A percentile compares a stretch with the other conserved stretches of the same genome.
phyloP scores from a whole-genome alignment of 1,139 yeast species.

The Blastobotrys capitulatus region DNA sequence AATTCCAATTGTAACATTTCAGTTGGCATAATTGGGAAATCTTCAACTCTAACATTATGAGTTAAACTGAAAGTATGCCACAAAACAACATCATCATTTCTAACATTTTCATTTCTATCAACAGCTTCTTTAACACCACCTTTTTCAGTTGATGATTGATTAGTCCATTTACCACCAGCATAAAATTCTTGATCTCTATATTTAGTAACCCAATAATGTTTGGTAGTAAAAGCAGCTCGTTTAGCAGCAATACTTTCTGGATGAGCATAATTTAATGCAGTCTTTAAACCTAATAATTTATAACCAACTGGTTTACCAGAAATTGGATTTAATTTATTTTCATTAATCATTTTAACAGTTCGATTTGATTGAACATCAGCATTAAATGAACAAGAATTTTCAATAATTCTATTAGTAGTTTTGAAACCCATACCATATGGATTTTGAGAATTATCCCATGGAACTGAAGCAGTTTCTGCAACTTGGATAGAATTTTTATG shows the following conservation, averaged over 20 bases:
- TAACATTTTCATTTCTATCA: slow-evolving; percentile 61
- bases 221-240: slow-evolving; percentile 69
- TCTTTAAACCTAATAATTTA: slow-evolving; percentile 72
- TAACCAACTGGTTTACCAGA: slow-evolving; percentile 78
- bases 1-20: slow-evolving; percentile 67
- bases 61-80: slow-evolving; percentile 89
- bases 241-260: slow-evolving; percentile 54
- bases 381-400: slow-evolving; percentile 66
- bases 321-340: slow-evolving; percentile 67
- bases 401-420: slow-evolving; percentile 58
- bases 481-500: slow-evolving; percentile 66
- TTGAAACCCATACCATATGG: slow-evolving; percentile 74
- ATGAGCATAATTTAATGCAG: slow-evolving; percentile 68
- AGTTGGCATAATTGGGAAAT: slow-evolving; percentile 91
- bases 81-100: slow-evolving; percentile 75
- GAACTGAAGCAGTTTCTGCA: slow-evolving; percentile 65
- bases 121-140: slow-evolving; percentile 62
- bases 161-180: slow-evolving; percentile 78
- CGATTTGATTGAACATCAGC: slow-evolving; percentile 75
- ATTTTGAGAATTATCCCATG: slow-evolving; percentile 51
- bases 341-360: slow-evolving; percentile 69
- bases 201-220: slow-evolving; percentile 73
- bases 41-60: slow-evolving; percentile 83
- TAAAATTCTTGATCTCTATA: slow-evolving; percentile 61
- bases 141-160: slow-evolving; percentile 59